Evolutionary conservation across 805 yeast species (phyloP).

Genomic region (Metschnikowia vanudenii): DNA sequence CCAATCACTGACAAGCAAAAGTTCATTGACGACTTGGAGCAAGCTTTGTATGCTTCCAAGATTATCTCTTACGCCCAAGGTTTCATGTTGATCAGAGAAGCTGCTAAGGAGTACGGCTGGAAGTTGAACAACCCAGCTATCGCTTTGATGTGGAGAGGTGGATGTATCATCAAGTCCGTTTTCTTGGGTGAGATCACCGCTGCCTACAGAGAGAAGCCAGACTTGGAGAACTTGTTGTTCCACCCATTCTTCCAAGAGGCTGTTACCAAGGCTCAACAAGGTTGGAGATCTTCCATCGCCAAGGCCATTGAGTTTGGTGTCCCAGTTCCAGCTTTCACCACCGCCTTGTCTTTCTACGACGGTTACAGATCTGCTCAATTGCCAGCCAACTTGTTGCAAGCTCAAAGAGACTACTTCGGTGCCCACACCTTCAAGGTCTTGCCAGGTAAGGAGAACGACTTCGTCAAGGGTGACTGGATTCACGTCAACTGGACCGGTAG

Average conservation of each 20-base stretch:
- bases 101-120: constrained; percentile 97
- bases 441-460: constrained; percentile 77
- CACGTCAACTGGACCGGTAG: constrained; percentile 99
- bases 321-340: constrained; percentile 96
- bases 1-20: constrained; percentile 69
- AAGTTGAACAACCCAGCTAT: constrained; percentile 96
- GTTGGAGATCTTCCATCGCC: constrained; percentile 90
- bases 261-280: constrained; percentile 85
- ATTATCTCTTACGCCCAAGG: constrained; percentile 99
- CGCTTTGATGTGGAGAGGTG: constrained; percentile 99
- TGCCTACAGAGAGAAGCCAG: constrained; percentile 92
- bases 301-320: constrained; percentile 82
- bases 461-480: constrained; percentile 79
- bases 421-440: constrained; percentile 98
- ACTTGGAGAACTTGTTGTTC: constrained; percentile 92
- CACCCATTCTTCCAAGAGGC: constrained; percentile 93
- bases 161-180: constrained; percentile 98
- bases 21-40: constrained; percentile 92
- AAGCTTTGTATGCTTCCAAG: constrained; percentile 98
- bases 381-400: constrained; percentile 98
- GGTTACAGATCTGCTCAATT: constrained; percentile 95
- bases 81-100: constrained; percentile 98
- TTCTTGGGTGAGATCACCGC: constrained; percentile 95
- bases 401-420: constrained; percentile 99
- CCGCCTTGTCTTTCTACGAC: constrained; percentile 96